A percentile compares a stretch with the other conserved stretches of the same genome.
These are phyloP conservation scores for Globisporangium canariense DNA, from an alignment of 352 stramenopile species.

Conservation along the genomic window DNA sequence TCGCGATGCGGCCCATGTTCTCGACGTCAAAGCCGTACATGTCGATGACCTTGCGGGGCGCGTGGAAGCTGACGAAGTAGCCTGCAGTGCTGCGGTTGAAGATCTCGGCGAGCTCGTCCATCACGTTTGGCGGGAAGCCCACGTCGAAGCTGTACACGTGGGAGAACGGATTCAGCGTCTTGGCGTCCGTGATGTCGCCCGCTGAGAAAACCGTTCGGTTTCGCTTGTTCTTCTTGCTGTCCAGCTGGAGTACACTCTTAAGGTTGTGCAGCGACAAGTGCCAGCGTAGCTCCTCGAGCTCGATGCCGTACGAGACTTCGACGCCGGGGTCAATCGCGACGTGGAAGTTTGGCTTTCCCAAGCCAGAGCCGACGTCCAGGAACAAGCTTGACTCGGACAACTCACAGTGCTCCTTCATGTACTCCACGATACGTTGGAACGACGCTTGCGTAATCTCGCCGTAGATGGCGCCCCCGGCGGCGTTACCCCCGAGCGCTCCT, in stretches of 20 bases:
- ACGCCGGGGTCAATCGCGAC: constrained; percentile 95
- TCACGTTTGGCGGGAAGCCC: constrained; percentile 95
- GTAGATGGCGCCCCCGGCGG: constrained; percentile 95
- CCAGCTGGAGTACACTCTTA: constrained; percentile 78
- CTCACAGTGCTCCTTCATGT: constrained; percentile 91
- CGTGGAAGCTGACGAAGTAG: constrained; percentile 96
- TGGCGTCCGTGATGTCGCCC: constrained; percentile 93
- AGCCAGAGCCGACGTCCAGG: constrained; percentile 95
- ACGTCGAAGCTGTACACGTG: constrained; percentile 99
- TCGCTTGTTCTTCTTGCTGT: constrained; percentile 53
- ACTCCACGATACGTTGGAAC: constrained; percentile 96
- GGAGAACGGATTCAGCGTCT: constrained; percentile 95
- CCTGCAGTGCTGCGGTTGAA: constrained; percentile 90
- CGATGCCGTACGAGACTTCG: constrained; percentile 94
- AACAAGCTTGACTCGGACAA: constrained; percentile 89
- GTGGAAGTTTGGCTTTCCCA: constrained; percentile 98
- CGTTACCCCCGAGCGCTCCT: constrained; percentile 93
- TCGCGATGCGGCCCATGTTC: constrained; percentile 83
- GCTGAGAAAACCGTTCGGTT: constrained; percentile 88
- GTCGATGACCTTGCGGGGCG: constrained; percentile 89
- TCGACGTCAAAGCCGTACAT: constrained; percentile 93
- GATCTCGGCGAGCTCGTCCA: constrained; percentile 90
- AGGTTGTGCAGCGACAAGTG: constrained; percentile 93
- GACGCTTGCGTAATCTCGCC: constrained; percentile 96
- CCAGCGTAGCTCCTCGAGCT: constrained; percentile 95